These are phyloP conservation scores for Punica granatum DNA, from an alignment of 345 rosid species.

Conservation along the genomic window DNA sequence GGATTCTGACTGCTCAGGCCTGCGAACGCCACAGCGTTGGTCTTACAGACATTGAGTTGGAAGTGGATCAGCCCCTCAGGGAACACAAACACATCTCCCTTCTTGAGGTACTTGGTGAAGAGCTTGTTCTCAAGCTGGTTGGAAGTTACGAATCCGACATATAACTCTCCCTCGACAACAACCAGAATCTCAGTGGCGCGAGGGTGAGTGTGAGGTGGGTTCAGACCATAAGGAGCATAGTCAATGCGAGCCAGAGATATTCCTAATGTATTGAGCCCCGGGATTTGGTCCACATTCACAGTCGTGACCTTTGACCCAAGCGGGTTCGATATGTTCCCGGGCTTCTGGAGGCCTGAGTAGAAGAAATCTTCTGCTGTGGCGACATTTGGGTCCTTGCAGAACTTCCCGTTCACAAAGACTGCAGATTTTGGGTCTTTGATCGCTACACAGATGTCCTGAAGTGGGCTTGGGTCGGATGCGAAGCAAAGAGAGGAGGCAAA, in stretches of 20 bases:
- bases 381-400: conserved; percentile 26
- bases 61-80: conserved; percentile 20
- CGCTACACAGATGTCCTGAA: conserved; percentile 26
- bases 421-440: conserved; percentile 2
- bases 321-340: conserved; percentile 10
- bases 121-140: conserved; percentile 14
- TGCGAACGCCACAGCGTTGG: conserved; percentile 6
- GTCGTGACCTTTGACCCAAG: conserved; percentile 16
- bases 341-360: conserved; percentile 13
- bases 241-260: conserved; percentile 16
- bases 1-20: conserved; percentile 21
- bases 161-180: conserved; percentile 11
- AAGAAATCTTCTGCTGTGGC: conserved; percentile 18
- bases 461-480: conserved; percentile 20
- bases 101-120: conserved; percentile 14
- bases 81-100: conserved; percentile 17
- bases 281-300: not conserved
- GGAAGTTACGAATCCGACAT: conserved; percentile 17
- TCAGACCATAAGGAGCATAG: conserved; percentile 11
- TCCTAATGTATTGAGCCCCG: conserved; percentile 24
- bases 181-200: conserved; percentile 16
- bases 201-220: conserved; percentile 15
- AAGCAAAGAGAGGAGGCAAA: conserved; percentile 1
- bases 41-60: conserved; percentile 16
- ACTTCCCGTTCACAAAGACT: conserved; percentile 29